Evolutionary conservation across 2,329 filamentous ascomycete species (phyloP), one percentile per base, ranked within the genome.

Genomic region (Helotiales sp.): DNA sequence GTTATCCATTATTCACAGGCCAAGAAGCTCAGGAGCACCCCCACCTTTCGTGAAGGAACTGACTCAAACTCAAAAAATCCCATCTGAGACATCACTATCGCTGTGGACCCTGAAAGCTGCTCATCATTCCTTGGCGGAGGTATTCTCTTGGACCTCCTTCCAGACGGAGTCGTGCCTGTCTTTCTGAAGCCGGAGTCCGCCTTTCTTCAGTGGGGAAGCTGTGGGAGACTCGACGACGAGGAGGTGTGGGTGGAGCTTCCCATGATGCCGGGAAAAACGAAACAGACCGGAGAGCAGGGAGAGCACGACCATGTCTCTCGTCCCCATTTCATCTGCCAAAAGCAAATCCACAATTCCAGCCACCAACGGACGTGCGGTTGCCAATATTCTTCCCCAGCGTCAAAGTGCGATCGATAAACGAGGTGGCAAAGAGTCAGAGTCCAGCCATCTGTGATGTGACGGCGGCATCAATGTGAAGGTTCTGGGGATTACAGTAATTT

Each of bases 191-290:
- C 20, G 54, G 54, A n/a, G 54, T 24, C 22, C 22, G 5, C 37
- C 37, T 59, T 60, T 37, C 57, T 60, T 47, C 37, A 47, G 57
- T 60, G 37, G 37, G 22, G 57, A 60, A 60, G 26, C 55, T 32
- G 37, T 28, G 40, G 28, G 37, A 28, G 57, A 45, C 30, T 45
- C 17, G 34, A 60, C 37, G 32, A 40, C 55, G 54, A 22, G n/a
- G 52, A 60, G 57, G 57, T 60, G 26, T 60, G 37, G 26, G 37
- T 60, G 52, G 52, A 57, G 52, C 37, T 30, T 43, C 17, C 57
- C 57, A 60, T 32, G 22, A 28, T 30, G 57, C 37, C 57, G 57
- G 57, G 22, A 60, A 58, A 47, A 57, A 34, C 15, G 34, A 60
- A n/a, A 45, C 57, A 45, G 54, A 57, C 54, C 24, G 30, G 20